Conservation (phyloP, 2,329 filamentous ascomycete genomes). For the Epichloe gansuensis region DNA sequence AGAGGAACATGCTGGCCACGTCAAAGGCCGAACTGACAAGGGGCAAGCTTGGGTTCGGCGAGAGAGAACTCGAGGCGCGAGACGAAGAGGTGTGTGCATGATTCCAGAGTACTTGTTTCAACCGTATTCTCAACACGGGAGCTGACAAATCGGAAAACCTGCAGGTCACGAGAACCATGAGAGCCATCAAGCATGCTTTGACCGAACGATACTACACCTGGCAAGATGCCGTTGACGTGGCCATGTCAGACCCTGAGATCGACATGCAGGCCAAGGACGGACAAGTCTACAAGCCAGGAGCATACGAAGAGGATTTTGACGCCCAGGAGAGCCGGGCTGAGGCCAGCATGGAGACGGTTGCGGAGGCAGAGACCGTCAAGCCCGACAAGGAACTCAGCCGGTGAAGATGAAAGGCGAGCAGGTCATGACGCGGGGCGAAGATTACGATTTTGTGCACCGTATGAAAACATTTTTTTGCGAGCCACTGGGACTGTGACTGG, state of each 20-base stretch:
- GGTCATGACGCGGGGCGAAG: neutral
- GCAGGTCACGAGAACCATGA: conserved; percentile 67
- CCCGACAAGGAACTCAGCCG: conserved; percentile 5
- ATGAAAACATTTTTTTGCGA: neutral
- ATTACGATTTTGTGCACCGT: neutral
- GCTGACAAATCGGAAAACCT: conserved; percentile 9
- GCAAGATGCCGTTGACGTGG: conserved; percentile 59
- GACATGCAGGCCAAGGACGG: conserved; percentile 37
- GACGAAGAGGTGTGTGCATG: conserved; percentile 50
- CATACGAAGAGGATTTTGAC: conserved; percentile 22
- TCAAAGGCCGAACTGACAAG: conserved; percentile 55
- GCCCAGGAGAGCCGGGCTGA: conserved; percentile 15
- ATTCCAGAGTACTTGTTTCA: too few relatives aligned
- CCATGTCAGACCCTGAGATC: conserved; percentile 53
- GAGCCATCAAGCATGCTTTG: conserved; percentile 68
- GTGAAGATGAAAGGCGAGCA: neutral
- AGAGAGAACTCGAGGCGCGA: conserved; percentile 50
- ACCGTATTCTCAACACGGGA: neutral
- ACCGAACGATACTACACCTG: conserved; percentile 84
- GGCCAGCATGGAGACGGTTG: conserved; percentile 5
- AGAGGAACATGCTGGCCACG: conserved; percentile 81
- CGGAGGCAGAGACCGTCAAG: conserved; percentile 9
- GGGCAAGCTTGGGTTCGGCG: conserved; percentile 60
- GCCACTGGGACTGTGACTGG: neutral
- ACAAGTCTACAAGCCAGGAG: conserved; percentile 35